Evolutionary conservation across 116 monocot genomes (phyloP).

Genomic region (Phalaenopsis hybrid): DNA sequence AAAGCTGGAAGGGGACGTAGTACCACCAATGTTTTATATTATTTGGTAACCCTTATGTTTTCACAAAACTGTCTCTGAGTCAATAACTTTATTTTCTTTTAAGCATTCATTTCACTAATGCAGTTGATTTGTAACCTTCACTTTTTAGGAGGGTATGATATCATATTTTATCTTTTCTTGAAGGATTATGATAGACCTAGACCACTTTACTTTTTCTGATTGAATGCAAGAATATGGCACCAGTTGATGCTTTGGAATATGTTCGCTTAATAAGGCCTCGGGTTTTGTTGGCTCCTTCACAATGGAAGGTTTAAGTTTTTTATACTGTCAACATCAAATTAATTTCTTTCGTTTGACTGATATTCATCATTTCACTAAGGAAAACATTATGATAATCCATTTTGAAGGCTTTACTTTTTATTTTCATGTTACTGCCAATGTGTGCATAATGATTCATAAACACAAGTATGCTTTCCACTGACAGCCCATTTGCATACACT

Average conservation of each 20-base stretch:
- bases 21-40: constrained; percentile 86
- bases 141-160: not conserved
- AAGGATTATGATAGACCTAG: not conserved
- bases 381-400: not conserved
- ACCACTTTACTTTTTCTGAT: constrained; percentile 19
- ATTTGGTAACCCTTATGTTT: constrained; percentile 49
- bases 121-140: not conserved
- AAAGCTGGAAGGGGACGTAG: constrained; percentile 91
- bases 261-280: constrained; percentile 53
- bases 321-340: not conserved
- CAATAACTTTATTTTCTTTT: not conserved
- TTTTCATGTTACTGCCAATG: not conserved
- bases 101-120: not conserved
- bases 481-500: no score
- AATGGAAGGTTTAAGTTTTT: constrained; percentile 37
- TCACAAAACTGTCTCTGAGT: not conserved
- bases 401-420: not conserved
- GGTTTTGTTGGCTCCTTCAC: constrained; percentile 53
- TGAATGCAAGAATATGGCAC: constrained; percentile 54
- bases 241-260: constrained; percentile 44
- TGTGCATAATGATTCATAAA: not conserved
- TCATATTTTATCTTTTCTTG: not conserved
- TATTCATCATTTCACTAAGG: not conserved
- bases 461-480: no score
- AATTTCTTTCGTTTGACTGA: not conserved